Conservation (phyloP, 2,329 filamentous ascomycete genomes). For the Clonostachys byssicola region DNA sequence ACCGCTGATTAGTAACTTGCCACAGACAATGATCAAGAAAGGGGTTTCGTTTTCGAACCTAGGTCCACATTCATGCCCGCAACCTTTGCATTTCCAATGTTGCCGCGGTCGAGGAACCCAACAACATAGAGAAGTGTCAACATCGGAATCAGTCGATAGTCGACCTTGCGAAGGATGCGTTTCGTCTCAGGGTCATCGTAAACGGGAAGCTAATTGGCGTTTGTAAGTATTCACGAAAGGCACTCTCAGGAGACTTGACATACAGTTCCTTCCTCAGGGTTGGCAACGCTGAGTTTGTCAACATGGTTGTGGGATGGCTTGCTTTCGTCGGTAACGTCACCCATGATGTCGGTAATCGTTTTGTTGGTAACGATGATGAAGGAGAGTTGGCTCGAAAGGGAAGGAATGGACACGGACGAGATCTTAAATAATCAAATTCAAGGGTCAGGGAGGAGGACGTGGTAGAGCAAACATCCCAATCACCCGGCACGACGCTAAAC, state of each 20-base stretch:
- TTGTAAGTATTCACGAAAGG: background rate
- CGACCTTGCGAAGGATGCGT: slow-evolving; percentile 14
- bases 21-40: too few species aligned
- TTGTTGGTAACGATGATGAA: too few species aligned
- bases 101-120: slow-evolving; percentile 52
- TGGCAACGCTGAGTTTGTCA: background rate
- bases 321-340: background rate
- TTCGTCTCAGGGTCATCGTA: slow-evolving; percentile 1
- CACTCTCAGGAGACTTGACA: too few species aligned
- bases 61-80: slow-evolving; percentile 18
- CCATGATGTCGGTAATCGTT: background rate
- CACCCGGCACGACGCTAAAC: too few species aligned
- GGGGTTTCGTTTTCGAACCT: background rate
- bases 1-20: slow-evolving; percentile 5
- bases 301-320: background rate
- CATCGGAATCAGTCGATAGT: slow-evolving; percentile 32
- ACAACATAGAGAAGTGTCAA: slow-evolving; percentile 53
- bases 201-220: background rate
- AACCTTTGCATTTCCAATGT: slow-evolving; percentile 48
- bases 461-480: too few species aligned
- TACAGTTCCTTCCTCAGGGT: too few species aligned
- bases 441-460: too few species aligned
- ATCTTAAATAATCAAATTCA: too few species aligned
- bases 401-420: too few species aligned
- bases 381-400: too few species aligned